phyloP scores from a whole-genome alignment of 805 yeast genomes.

The Sugiyamaella mastotermitis region DNA sequence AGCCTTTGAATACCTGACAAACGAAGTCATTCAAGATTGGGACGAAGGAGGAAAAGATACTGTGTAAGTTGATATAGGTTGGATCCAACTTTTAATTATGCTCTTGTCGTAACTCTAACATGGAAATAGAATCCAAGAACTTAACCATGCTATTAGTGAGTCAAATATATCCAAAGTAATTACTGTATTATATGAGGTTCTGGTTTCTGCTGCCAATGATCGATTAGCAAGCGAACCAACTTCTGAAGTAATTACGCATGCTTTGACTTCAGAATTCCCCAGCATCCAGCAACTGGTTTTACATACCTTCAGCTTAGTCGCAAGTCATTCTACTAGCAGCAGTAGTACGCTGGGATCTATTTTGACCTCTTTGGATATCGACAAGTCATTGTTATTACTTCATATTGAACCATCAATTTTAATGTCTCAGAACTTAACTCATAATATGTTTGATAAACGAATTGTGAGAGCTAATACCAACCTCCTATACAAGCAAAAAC shows the following conservation, averaged over 20 bases:
- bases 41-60: slow-evolving; percentile 12
- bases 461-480: slow-evolving; percentile 37
- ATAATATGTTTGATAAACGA: slow-evolving; percentile 32
- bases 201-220: slow-evolving; percentile 7
- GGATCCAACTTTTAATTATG: neutral
- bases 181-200: slow-evolving; percentile 15
- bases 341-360: no score
- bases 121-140: neutral
- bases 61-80: slow-evolving; percentile 13
- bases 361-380: slow-evolving; percentile 20
- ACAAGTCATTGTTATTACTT: slow-evolving; percentile 18
- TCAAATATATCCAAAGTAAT: slow-evolving; percentile 6
- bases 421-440: slow-evolving; percentile 24
- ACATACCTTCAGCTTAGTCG: slow-evolving; percentile 15
- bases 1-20: no score
- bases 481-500: slow-evolving; percentile 43
- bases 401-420: slow-evolving; percentile 23
- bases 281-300: slow-evolving; percentile 11
- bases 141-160: slow-evolving; percentile 8
- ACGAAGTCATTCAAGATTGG: slow-evolving; percentile 13
- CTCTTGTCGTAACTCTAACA: neutral
- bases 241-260: slow-evolving; percentile 1
- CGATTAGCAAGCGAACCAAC: slow-evolving; percentile 10
- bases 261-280: slow-evolving; percentile 2
- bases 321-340: no score